Conservation (phyloP, 768 basidiomycete species). For the Mycena venus region DNA sequence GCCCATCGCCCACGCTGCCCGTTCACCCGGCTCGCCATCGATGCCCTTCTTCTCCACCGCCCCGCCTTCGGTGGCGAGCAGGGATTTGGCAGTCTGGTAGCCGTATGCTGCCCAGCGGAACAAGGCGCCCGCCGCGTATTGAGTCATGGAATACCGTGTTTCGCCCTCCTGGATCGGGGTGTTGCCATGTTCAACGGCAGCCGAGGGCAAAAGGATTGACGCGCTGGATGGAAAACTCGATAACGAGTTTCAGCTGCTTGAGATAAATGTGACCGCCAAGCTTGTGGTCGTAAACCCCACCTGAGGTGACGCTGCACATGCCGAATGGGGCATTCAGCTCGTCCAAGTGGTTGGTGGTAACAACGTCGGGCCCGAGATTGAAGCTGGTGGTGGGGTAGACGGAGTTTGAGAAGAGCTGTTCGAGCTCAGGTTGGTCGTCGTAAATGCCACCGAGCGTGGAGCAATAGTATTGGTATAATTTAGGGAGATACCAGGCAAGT, state of each 20-base stretch:
- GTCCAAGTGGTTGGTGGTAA: slow-evolving; percentile 8
- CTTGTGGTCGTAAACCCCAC: slow-evolving; percentile 9
- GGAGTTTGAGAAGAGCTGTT: neutral
- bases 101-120: slow-evolving; percentile 1
- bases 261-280: slow-evolving; percentile 15
- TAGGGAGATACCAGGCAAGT: neutral
- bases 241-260: slow-evolving; percentile 24
- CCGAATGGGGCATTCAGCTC: slow-evolving; percentile 1
- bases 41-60: too few species aligned
- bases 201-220: neutral
- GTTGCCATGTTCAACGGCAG: slow-evolving; percentile 24
- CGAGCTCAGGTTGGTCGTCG: neutral
- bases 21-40: neutral
- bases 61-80: neutral
- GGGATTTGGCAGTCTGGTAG: neutral
- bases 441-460: neutral
- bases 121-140: slow-evolving; percentile 33
- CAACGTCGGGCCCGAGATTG: neutral
- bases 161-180: slow-evolving; percentile 26
- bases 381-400: neutral
- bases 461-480: neutral
- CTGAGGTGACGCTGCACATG: slow-evolving; percentile 18
- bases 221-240: slow-evolving; percentile 31
- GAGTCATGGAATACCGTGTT: slow-evolving; percentile 34
- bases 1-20: neutral